Evolutionary conservation across 257 asterid species (phyloP), one percentile per base, ranked within the genome.

Genomic region (Fraxinus americana): DNA sequence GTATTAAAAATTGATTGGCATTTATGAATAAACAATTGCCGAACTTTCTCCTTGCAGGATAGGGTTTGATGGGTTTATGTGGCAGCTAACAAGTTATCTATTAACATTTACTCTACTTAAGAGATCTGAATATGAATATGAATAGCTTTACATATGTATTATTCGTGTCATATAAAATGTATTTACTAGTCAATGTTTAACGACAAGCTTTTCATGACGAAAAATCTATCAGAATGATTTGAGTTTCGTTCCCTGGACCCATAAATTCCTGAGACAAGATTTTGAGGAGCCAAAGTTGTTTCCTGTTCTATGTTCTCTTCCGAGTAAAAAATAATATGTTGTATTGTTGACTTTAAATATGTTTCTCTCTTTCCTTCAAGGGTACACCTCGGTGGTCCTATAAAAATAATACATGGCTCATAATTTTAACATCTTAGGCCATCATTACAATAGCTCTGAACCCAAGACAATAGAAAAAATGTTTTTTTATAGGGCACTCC

Each of bases 291-390:
- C 9, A 43, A 23, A 41, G 9, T 7, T 38, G 23, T 27, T 25
- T 59, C 12, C 7, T 69, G 7, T 10, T 16, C 25, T 12, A 9
- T 21, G 32, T 52, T 52, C 30, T 59, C 39, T 63, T 43, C 13
- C 4, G 59, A 19, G 7, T 36, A 43, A 63, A 63, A 13, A 12
- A 67, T 39, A 27, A 1, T 12, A 17, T 6, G 74, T 29, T 25
- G 17, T 41, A 57, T 30, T 17, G 14, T 36, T 41, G 23, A 75
- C 17, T 38, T 38, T 39, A 19, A 21, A 67, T 27, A 38, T 50
- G n/a, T 50, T 72, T 71, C 48, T 32, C 36, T 67, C 54, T 78
- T 39, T 78, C 72, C 25, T 59, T 73, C 1, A 67, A 43, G 34
- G 16, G 23, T 59, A 75, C 41, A 30, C 38, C 72, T 50, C 69